A percentile compares a stretch with the other conserved stretches of the same genome.
phyloP scores from a whole-genome alignment of 1,139 yeast genomes.

The Trichomonascaceae sp. region DNA sequence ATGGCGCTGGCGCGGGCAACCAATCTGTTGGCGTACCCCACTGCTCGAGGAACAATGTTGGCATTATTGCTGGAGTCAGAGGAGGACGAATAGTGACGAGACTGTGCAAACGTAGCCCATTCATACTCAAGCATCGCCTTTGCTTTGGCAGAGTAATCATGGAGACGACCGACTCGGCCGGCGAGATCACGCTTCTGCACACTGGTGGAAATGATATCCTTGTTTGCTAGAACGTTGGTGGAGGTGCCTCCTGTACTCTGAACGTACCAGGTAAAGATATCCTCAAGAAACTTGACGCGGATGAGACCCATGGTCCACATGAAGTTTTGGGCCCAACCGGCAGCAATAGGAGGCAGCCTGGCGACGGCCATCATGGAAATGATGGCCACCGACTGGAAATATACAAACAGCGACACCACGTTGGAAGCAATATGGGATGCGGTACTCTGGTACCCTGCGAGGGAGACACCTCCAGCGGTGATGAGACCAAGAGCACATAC shows the following conservation, averaged over 20 bases:
- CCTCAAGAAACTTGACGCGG: constrained; percentile 66
- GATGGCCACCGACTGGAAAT: constrained; percentile 88
- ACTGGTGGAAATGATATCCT: constrained; percentile 52
- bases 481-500: constrained; percentile 77
- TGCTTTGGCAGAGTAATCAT: constrained; percentile 12
- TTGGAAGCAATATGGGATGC: constrained; percentile 97
- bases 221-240: constrained; percentile 53
- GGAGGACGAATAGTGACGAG: no score
- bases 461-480: constrained; percentile 76
- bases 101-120: no score
- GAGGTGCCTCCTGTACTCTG: constrained; percentile 92
- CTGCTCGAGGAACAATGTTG: not conserved
- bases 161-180: constrained; percentile 10
- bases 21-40: constrained; percentile 1
- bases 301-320: constrained; percentile 94
- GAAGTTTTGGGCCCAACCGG: constrained; percentile 97
- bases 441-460: constrained; percentile 80
- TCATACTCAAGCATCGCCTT: constrained; percentile 5
- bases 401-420: constrained; percentile 80
- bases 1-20: constrained; percentile 1
- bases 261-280: constrained; percentile 84
- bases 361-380: constrained; percentile 95
- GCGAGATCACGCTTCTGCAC: constrained; percentile 45
- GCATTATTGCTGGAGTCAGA: not conserved
- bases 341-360: constrained; percentile 89